Evolutionary conservation across 352 stramenopile genomes (phyloP).

Genomic region (Albugo candida): DNA sequence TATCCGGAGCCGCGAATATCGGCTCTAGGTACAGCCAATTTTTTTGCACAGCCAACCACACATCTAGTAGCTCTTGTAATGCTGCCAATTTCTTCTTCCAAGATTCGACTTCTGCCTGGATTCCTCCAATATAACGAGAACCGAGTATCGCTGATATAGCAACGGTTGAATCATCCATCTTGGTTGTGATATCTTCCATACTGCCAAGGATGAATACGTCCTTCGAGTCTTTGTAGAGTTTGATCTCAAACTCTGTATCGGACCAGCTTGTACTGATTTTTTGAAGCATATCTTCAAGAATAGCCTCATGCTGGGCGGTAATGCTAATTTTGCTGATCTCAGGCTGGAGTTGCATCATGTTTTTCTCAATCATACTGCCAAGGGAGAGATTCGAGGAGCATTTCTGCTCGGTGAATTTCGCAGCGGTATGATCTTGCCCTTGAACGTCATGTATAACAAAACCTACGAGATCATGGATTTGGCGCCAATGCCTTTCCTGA

Average conservation of each 20-base stretch:
- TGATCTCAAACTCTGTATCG: conserved; percentile 82
- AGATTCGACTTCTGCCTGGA: conserved; percentile 76
- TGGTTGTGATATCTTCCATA: conserved; percentile 78
- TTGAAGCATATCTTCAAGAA: conserved; percentile 85
- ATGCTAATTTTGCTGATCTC: conserved; percentile 75
- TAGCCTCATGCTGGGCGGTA: conserved; percentile 74
- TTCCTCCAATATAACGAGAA: conserved; percentile 79
- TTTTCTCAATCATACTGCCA: conserved; percentile 64
- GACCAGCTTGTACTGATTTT: conserved; percentile 85
- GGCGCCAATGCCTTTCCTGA: conserved; percentile 55
- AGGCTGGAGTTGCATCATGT: conserved; percentile 76
- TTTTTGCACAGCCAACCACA: conserved; percentile 77
- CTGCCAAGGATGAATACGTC: conserved; percentile 85
- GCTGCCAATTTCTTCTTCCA: conserved; percentile 74
- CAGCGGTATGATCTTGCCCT: conserved; percentile 11
- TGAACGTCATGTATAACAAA: conserved; percentile 58
- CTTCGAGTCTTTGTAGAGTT: conserved; percentile 85
- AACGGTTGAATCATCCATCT: conserved; percentile 86
- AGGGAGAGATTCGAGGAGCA: conserved; percentile 40
- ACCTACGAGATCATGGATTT: conserved; percentile 60
- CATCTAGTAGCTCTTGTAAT: conserved; percentile 72
- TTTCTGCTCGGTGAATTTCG: conserved; percentile 6
- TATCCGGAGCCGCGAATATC: conserved; percentile 80
- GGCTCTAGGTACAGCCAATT: conserved; percentile 82
- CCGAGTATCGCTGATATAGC: conserved; percentile 87